Evolutionary conservation across 2,329 filamentous ascomycete genomes (phyloP).

Genomic region (Fusarium irregulare): DNA sequence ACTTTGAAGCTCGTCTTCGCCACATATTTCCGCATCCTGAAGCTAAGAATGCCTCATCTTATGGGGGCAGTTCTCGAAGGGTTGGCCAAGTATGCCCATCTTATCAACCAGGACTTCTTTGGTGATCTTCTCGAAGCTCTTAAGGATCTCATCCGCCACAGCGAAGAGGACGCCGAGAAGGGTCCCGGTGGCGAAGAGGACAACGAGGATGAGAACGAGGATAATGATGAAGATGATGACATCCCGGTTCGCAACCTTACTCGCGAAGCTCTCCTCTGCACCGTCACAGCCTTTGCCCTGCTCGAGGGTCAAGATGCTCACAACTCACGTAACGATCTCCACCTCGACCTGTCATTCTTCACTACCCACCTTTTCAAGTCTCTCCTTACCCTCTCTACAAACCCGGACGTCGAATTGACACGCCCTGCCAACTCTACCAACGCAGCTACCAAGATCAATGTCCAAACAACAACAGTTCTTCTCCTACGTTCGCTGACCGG

Average conservation of each 20-base stretch:
- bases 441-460: slow-evolving; percentile 78
- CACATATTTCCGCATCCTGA: slow-evolving; percentile 93
- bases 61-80: slow-evolving; percentile 99
- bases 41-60: slow-evolving; percentile 80
- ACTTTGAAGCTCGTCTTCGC: slow-evolving; percentile 96
- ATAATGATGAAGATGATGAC: slow-evolving; percentile 58
- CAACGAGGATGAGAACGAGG: slow-evolving; percentile 59
- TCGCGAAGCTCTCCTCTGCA: slow-evolving; percentile 91
- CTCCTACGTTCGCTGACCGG: slow-evolving; percentile 87
- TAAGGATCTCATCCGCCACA: slow-evolving; percentile 88
- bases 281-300: slow-evolving; percentile 95
- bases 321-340: slow-evolving; percentile 82
- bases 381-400: slow-evolving; percentile 80
- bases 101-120: slow-evolving; percentile 99
- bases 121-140: slow-evolving; percentile 94
- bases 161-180: slow-evolving; percentile 66
- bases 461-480: slow-evolving; percentile 93
- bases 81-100: slow-evolving; percentile 89
- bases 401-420: slow-evolving; percentile 87
- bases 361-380: slow-evolving; percentile 92
- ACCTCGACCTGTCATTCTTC: slow-evolving; percentile 95
- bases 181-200: slow-evolving; percentile 58
- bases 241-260: slow-evolving; percentile 74
- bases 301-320: slow-evolving; percentile 93
- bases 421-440: slow-evolving; percentile 54